Evolutionary conservation across 2,329 filamentous ascomycete genomes (phyloP), one percentile per base, ranked within the genome.

Genomic region (Atkinsonella texensis): DNA sequence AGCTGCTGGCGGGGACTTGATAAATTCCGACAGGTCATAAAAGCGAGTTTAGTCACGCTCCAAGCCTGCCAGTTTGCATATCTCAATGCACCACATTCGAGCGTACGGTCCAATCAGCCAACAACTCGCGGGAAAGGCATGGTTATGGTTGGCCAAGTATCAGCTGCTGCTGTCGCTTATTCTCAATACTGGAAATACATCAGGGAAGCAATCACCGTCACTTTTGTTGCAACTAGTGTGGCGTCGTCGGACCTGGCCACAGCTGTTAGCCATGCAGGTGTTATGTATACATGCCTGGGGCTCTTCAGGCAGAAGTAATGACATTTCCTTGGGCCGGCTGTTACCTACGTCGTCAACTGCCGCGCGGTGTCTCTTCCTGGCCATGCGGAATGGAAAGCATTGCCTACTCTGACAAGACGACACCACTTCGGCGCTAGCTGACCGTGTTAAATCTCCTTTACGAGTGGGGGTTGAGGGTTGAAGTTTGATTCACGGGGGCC

Each of bases 11-110:
- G n/a, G 41, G 39, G 35, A 39, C 17, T 41, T 41, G 23, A 17
- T 28, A n/a, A 15, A 45, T 46, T 46, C 17, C 38, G 47, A 50
- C 51, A 38, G 4, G 43, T 50, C 51, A 53, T 42, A 53, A 53
- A 50, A 44, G 47, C 35, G 49, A 50, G 23, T 43, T 50, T 18
- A 20, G 20, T 38, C 39, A 48, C 43, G 46, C 28, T 10, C 40
- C 39, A 47, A 32, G 11, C 20, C 18, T 47, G 42, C 43, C 43
- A 11, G 23, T 46, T 49, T 31, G 38, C 9, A 7, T 49, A 33
- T 31, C 35, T 38, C 6, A 2, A 7, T 15, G 15, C 33, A 17
- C 15, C 11, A 28, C 39, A n/a, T 35, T 4, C 15, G 23, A 12
- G 28, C 44, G 35, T 32, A 44, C 12, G n/a, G 11, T 45, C 46